Base-by-base conservation (phyloP, 1,139 yeast species). In the Saccharomycopsis hybrid region DNA sequence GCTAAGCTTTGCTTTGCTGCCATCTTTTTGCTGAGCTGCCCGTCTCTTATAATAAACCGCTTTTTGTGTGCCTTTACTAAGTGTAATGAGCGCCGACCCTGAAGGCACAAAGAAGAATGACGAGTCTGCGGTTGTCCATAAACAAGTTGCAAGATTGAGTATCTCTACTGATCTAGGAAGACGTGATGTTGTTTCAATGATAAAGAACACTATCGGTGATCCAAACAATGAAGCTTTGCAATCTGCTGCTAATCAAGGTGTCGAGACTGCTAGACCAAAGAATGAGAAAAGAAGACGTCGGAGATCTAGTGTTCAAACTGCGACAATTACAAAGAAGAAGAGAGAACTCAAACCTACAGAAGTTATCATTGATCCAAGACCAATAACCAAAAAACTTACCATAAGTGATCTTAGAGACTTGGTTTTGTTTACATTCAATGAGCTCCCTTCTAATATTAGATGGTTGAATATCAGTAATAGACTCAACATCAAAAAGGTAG, bases 391-490 rank as follows among this genome's bases (percentile, higher is more conserved):
- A 47, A 65, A 67, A 49, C 54, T 71, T 2, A 62, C 70, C 41
- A 63, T 74, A 45, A 61, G 68, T 37, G 73, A 75, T 53, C 54
- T 85, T 5, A 68, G 89, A 45, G 80, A 77, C 49, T 61, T 84
- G 47, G 66, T 80, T 0, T 61, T 81, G 13, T 74, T 70, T 55
- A 60, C 74, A 0, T 66, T 78, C 49, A 69, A 73, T 9, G 75
- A 71, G 27, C 35, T 29, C 18, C 64, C 70, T 3, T 64, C 68
- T 43, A 65, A 65, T 31, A 62, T 79, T 2, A 63, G 62, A 31
- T 73, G 77, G 74, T 58, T 73, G 24, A 65, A 65, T 25, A 58
- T 79, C 11, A 63, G 63, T 31, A 78, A 79, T 56, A 65, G 74
- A 52, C 58, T 60, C 3, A 62, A 70, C 1, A 65, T 80, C 4